Base-by-base conservation (phyloP, 31 red algal genomes). In the Pterothamnion heteromorphum region DNA sequence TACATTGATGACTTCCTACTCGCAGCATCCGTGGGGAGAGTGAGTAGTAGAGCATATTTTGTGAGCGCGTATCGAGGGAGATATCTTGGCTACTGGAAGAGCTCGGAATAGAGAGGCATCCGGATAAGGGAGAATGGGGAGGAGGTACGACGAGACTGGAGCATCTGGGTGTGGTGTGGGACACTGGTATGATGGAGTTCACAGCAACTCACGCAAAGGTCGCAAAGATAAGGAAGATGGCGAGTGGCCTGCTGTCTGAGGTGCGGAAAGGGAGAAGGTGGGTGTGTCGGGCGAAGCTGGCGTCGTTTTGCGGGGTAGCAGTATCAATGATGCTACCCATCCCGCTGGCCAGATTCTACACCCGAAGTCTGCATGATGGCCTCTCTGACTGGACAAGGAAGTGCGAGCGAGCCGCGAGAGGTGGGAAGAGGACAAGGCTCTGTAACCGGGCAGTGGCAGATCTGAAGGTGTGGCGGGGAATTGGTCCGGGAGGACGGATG, bases 251-350 rank as follows among this genome's bases (percentile, higher is more conserved):
- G 51, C n/a, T 64, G 14, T 9, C 14, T 64, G 51, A 64, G 51
- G 51, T 64, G 51, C 51, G 51, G 51, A n/a, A 9, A 18, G 51
- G 51, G 14, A 9, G n/a, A n/a, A 64, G 51, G 51, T 64, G 9
- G 9, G 51, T 64, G 9, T 18, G 51, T n/a, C 9, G 51, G n/a
- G 9, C 51, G 51, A 64, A 64, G 51, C 51, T 64, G 51, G 51
- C n/a, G 51, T 64, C 78, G 24, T 82, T 82, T 27, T 82, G 78
- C 31, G 9, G 24, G 78, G 5, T 82, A 5, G 78, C 26, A 28
- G 9, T 27, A 5, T 82, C 78, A 9, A 82, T 82, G 78, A 82
- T 82, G 78, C 26, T 82, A 27, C 78, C 78, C 5, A 82, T 82
- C 9, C 78, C 78, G 26, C 78, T 82, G 9, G 78, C 9, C 9